Base-by-base conservation (phyloP, 805 yeast genomes). In the Wickerhamomyces bisporus region DNA sequence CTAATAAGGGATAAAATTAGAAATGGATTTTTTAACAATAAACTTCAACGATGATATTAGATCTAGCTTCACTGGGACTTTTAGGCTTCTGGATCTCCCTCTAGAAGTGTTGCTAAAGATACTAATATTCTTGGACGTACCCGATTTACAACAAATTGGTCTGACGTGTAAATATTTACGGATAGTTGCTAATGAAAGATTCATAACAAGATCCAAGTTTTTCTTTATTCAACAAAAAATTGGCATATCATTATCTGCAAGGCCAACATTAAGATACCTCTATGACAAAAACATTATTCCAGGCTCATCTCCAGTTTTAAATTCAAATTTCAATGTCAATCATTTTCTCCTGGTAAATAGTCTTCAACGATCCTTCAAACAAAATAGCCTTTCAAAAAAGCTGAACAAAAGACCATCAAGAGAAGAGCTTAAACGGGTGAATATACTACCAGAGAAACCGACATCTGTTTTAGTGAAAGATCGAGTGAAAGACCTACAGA, bases 1-100 rank as follows among this genome's bases (percentile, higher is more conserved):
- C n/a, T n/a, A n/a, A n/a, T n/a, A n/a, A n/a, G 24, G 24, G 24
- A 21, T 21, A 21, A 10, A 21, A 10, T 21, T 10, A 10, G 19
- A n/a, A 8, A 52, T 52, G 57, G 50, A 52, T 39, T 52, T 48
- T 29, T 38, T 52, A 15, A 52, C 57, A 4, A 49, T 44, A 23
- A 50, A 49, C 41, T 52, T 52, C 36, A 16, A 19, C 8, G 24
- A 34, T 8, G 45, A 48, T 21, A 25, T 41, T 3, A 20, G 40
- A 5, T 30, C 18, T 2, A 29, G 36, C 16, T 47, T 46, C 36
- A 31, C 40, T 4, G 52, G 40, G 3, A 38, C 43, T 3, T 52
- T 52, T 35, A 36, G 49, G 26, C 33, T 52, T n/a, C 19, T 47
- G n/a, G 52, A 52, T 16, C 35, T 52, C 13, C 57, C 57, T 6